Base-by-base conservation (phyloP, 805 yeast species). In the Yamadazyma kitorensis region DNA sequence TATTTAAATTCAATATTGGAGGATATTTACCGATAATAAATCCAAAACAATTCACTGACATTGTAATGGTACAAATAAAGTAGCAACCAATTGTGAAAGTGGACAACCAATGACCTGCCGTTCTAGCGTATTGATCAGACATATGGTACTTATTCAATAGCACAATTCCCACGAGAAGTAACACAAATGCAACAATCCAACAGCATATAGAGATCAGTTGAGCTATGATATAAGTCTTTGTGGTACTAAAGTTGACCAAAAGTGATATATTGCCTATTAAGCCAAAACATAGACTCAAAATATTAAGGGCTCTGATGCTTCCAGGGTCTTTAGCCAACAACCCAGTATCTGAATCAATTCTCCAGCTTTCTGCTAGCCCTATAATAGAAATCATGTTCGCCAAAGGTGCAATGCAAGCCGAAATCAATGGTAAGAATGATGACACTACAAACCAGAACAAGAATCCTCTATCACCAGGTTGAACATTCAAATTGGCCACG, bases 31-130 rank as follows among this genome's bases (percentile, higher is more conserved):
- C 64, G 24, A 66, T 33, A 10, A 65, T 44, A 49, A 75, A 82
- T 2, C 96, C 95, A 5, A 70, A 34, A 40, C 74, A 78, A 58
- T 86, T 87, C 22, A 77, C 41, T 1, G 68, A 36, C 28, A 86
- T 62, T 11, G 79, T 53, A 1, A 66, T 13, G 3, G 80, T 68
- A 44, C 89, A 82, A 5, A 61, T 29, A 39, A 76, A 71, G 54
- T 88, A 86, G 17, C 85, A 57, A 1, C 69, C 60, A 4, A 77
- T 69, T 0, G 95, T 84, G 40, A 82, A 59, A 0, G 76, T 74
- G 0, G 87, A 95, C 55, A 71, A 82, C 88, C 89, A 87, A 52
- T 74, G 87, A 2, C 94, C 95, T 43, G 76, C 81, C 0, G 86
- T 63, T 22, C 49, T 34, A 2, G 15, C 14, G 37, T 40, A 45